Evolutionary conservation across 495 filamentous ascomycete genomes (phyloP), one percentile per base, ranked within the genome.

Genomic region (Hapsidospora chrysogenum): DNA sequence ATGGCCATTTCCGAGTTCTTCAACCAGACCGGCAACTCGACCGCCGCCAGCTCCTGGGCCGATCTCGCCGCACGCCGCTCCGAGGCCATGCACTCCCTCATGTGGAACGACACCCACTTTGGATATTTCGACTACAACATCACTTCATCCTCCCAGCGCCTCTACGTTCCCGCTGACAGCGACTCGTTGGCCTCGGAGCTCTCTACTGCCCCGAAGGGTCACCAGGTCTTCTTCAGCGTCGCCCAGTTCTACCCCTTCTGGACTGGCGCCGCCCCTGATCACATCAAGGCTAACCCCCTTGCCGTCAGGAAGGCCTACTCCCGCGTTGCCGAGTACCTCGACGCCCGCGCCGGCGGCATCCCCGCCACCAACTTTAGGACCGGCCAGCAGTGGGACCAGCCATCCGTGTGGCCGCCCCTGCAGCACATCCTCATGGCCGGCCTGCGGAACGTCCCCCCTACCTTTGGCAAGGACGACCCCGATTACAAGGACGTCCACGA

Each of bases 121-220:
- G 58, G 58, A 27, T 67, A 60, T 43, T 67, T 67, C 41, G 63
- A 67, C 48, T 67, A 61, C 49, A 67, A 67, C 48, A 32, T 67
- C 15, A 67, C 63, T 8, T 54, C 47, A 8, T 41, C 29, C 25
- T 42, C 56, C 3, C 63, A 64, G 29, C 51, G 52, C 30, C 21
- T 54, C 17, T 64, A 51, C 37, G 39, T 61, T 15, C 56, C 56
- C 10, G 42, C 46, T 18, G 58, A 67, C 35, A 15, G 31, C 1
- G 55, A 63, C 32, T 35, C 52, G 6, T 51, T 49, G 15, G 3
- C 41, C 13, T 33, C 42, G n/a, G 52, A 61, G 28, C 43, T 19
- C 11, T 36, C 33, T 2, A 39, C 42, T 23, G 54, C 58, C 4
- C 63, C 58, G 7, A 38, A 51, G 8, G 60, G 57, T 16, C 31